Conservation (phyloP, 1,284 basidiomycete species). For the Ustilago nuda region DNA sequence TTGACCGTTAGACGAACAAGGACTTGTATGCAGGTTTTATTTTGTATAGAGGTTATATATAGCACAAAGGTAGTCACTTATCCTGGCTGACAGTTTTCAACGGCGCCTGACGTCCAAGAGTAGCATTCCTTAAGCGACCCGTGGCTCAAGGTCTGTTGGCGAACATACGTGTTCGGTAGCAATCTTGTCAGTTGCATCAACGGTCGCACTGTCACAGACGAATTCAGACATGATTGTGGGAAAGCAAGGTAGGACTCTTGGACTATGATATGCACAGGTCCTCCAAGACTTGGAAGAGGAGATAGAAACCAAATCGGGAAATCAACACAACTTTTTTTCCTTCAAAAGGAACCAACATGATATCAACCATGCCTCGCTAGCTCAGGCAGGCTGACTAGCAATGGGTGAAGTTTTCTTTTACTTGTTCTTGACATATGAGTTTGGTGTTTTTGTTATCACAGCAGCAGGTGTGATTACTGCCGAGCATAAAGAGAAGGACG, state of each 20-base stretch:
- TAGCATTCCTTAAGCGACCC: too few species aligned
- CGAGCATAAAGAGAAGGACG: slow-evolving; percentile 12
- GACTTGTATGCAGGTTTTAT: background rate
- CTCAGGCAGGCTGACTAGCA: background rate
- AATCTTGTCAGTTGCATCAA: too few species aligned
- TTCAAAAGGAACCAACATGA: slow-evolving; percentile 1
- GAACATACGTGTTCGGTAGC: too few species aligned
- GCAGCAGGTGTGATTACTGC: slow-evolving; percentile 4
- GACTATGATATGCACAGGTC: slow-evolving; percentile 3
- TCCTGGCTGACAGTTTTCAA: too few species aligned
- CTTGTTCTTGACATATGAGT: background rate
- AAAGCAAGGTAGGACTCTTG: slow-evolving; percentile 5
- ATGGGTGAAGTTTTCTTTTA: slow-evolving; percentile 1
- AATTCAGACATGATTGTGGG: background rate
- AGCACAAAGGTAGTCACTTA: too few species aligned
- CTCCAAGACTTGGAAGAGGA: background rate
- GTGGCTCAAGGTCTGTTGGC: too few species aligned
- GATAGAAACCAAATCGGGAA: slow-evolving; percentile 6
- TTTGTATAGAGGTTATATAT: too few species aligned
- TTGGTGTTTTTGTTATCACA: slow-evolving; percentile 1
- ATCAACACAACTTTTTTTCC: slow-evolving; percentile 14
- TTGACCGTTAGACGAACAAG: slow-evolving; percentile 25
- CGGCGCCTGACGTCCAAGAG: too few species aligned
- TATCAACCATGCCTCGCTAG: slow-evolving; percentile 8
- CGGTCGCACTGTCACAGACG: background rate